These are phyloP conservation scores for Ogataea populi-albae DNA, from an alignment of 805 yeast genomes.

Conservation along the genomic window DNA sequence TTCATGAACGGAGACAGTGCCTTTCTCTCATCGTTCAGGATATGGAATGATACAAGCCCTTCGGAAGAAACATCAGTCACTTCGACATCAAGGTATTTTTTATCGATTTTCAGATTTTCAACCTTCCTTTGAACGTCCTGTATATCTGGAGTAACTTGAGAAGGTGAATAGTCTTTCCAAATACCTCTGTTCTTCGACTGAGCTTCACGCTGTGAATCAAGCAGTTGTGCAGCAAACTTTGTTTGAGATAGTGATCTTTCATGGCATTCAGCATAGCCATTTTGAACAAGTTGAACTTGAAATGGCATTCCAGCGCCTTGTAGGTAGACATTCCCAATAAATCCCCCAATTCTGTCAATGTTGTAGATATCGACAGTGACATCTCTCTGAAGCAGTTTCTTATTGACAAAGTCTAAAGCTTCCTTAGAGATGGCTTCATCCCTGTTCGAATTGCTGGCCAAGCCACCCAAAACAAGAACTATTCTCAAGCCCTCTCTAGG, in stretches of 20 bases:
- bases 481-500: conserved; percentile 72
- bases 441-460: conserved; percentile 39
- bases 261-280: conserved; percentile 65
- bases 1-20: conserved; percentile 45
- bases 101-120: conserved; percentile 27
- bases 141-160: conserved; percentile 29
- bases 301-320: conserved; percentile 52
- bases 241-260: conserved; percentile 61
- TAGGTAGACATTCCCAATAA: conserved; percentile 66
- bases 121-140: conserved; percentile 22
- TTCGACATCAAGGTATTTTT: conserved; percentile 48
- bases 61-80: conserved; percentile 45
- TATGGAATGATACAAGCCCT: conserved; percentile 48
- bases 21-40: conserved; percentile 37
- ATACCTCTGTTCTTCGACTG: conserved; percentile 52
- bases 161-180: conserved; percentile 61
- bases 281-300: conserved; percentile 53
- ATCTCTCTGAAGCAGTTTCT: conserved; percentile 64
- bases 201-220: conserved; percentile 64
- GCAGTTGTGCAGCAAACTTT: conserved; percentile 50
- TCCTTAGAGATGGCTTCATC: conserved; percentile 40
- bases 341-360: conserved; percentile 76
- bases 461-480: conserved; percentile 74
- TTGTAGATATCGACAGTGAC: conserved; percentile 67
- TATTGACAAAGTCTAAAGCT: conserved; percentile 53